These are phyloP conservation scores for Microsporum canis DNA, from an alignment of 2,329 filamentous ascomycete species.

Conservation along the genomic window DNA sequence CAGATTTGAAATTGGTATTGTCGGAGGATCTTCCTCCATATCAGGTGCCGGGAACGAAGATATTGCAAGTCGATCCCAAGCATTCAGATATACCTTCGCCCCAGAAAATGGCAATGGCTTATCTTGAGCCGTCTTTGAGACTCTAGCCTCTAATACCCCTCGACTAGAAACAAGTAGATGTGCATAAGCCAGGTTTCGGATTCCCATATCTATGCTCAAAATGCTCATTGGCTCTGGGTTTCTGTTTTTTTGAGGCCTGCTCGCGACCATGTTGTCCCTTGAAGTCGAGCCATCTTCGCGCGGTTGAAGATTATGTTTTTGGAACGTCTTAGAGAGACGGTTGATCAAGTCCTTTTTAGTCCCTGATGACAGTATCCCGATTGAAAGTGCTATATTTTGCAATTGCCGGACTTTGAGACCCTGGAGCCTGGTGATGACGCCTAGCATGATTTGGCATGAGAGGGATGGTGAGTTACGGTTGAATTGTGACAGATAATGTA, in stretches of 20 bases:
- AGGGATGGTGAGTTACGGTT: neutral
- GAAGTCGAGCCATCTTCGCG: constrained; percentile 5
- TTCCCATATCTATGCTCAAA: constrained; percentile 74
- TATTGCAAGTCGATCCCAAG: constrained; percentile 34
- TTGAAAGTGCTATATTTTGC: constrained; percentile 48
- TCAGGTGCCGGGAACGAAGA: constrained; percentile 16
- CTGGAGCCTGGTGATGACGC: constrained; percentile 23
- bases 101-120: neutral
- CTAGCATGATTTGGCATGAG: neutral
- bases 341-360: constrained; percentile 46
- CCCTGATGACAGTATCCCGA: constrained; percentile 49
- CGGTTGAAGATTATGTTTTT: neutral
- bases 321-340: constrained; percentile 34
- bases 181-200: constrained; percentile 68
- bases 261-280: no score
- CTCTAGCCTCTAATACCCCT: constrained; percentile 5
- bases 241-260: neutral
- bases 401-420: constrained; percentile 44
- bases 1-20: neutral
- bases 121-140: neutral
- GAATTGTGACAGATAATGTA: neutral
- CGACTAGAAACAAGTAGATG: constrained; percentile 38
- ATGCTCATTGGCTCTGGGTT: constrained; percentile 38
- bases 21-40: neutral
- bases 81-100: constrained; percentile 21